phyloP scores from a whole-genome alignment of 352 stramenopile genomes.

The Globisporangium megalacanthum region DNA sequence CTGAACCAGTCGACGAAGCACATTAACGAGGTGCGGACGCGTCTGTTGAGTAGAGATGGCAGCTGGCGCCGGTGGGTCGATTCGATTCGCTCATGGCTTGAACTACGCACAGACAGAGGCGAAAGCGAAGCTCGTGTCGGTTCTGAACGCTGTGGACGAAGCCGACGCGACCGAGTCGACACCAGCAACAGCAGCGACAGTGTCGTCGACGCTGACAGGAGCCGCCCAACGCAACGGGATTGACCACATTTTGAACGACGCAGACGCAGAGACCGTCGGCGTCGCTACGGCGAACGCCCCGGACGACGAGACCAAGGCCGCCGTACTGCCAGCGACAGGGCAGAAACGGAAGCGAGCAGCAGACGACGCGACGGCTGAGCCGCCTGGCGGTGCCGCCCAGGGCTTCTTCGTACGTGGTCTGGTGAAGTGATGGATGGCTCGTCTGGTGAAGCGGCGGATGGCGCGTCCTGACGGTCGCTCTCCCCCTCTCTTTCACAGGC shows the following conservation, averaged over 20 bases:
- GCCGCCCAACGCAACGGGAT: constrained; percentile 3
- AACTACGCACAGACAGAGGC: constrained; percentile 5
- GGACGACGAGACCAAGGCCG: constrained; percentile 2
- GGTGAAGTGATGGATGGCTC: background rate
- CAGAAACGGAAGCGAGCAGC: constrained; percentile 13
- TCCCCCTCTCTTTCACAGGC: constrained; percentile 18
- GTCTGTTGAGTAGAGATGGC: background rate
- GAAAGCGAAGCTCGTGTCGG: constrained; percentile 11
- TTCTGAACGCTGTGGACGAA: constrained; percentile 6
- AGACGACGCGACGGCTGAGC: background rate
- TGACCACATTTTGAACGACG: constrained; percentile 9
- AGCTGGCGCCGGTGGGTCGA: background rate
- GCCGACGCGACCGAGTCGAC: background rate
- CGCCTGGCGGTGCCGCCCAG: background rate
- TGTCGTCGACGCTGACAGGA: background rate
- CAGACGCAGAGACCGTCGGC: constrained; percentile 1
- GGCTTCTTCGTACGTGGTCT: background rate
- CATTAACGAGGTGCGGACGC: constrained; percentile 12
- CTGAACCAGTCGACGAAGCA: constrained; percentile 22
- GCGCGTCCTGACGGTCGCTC: background rate
- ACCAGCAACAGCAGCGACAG: background rate
- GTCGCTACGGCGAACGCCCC: background rate
- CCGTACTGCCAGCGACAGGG: background rate
- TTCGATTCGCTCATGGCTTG: background rate
- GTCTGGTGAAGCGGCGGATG: background rate